phyloP scores from a whole-genome alignment of 805 yeast species.

The Ascoidea rubescens region DNA sequence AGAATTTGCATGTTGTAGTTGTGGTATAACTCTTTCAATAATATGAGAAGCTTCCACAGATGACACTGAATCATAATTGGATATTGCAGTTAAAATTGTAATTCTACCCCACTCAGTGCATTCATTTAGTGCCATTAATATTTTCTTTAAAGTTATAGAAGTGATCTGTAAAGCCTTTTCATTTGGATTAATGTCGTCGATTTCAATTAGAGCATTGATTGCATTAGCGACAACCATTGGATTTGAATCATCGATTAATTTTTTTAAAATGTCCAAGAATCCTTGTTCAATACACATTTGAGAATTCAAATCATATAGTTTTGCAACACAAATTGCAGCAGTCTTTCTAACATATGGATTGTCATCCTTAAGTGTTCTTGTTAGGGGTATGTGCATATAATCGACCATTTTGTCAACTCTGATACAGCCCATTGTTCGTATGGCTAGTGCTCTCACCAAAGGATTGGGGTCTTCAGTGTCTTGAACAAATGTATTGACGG shows the following conservation, averaged over 20 bases:
- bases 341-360: conserved; percentile 97
- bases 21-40: conserved; percentile 83
- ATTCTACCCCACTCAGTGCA: conserved; percentile 99
- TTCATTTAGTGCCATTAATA: conserved; percentile 79
- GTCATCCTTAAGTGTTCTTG: conserved; percentile 76
- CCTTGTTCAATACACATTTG: conserved; percentile 78
- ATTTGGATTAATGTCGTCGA: conserved; percentile 50
- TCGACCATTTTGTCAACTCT: conserved; percentile 92
- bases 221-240: conserved; percentile 98
- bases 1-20: conserved; percentile 92
- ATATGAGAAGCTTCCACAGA: conserved; percentile 67
- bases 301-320: conserved; percentile 75
- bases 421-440: conserved; percentile 97
- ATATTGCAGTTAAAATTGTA: conserved; percentile 68
- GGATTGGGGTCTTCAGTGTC: conserved; percentile 98
- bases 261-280: conserved; percentile 53
- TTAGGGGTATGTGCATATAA: conserved; percentile 82
- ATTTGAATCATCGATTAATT: conserved; percentile 69
- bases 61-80: conserved; percentile 48
- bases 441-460: conserved; percentile 86
- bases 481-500: conserved; percentile 90
- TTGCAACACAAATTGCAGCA: conserved; percentile 95
- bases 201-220: conserved; percentile 73
- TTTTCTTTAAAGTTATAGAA: conserved; percentile 29
- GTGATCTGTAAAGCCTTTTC: conserved; percentile 30